These are phyloP conservation scores for Mycosarcoma maydis DNA, from an alignment of 1,284 basidiomycete genomes.

Conservation along the genomic window DNA sequence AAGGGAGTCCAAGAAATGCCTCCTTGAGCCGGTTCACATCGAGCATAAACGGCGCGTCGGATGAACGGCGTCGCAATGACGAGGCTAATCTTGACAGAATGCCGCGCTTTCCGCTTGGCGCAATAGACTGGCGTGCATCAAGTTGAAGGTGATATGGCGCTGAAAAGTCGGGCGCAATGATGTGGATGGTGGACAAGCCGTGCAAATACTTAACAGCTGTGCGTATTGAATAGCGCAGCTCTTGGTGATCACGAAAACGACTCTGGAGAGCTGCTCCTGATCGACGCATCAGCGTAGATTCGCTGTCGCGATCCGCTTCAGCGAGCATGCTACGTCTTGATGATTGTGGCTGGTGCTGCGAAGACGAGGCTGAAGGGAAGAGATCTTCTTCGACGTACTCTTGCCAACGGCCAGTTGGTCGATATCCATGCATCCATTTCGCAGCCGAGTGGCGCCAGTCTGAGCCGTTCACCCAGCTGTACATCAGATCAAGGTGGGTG, in stretches of 20 bases:
- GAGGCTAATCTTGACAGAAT: background rate
- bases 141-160: constrained; percentile 39
- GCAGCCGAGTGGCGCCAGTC: constrained; percentile 38
- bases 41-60: constrained; percentile 15
- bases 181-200: constrained; percentile 38
- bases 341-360: background rate
- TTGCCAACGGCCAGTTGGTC: constrained; percentile 28
- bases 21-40: constrained; percentile 16
- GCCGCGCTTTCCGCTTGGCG: background rate
- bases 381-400: constrained; percentile 39
- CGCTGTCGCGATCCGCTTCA: background rate
- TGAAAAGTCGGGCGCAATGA: constrained; percentile 53
- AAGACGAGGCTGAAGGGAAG: constrained; percentile 14
- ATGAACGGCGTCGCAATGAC: background rate
- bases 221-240: constrained; percentile 46
- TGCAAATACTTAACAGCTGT: constrained; percentile 43
- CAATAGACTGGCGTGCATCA: constrained; percentile 5
- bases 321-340: background rate
- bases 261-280: constrained; percentile 18
- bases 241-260: constrained; percentile 51
- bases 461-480: constrained; percentile 49
- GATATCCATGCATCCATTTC: constrained; percentile 40
- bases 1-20: constrained; percentile 32
- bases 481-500: constrained; percentile 35
- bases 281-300: constrained; percentile 2